Conservation (phyloP, 202 grass and related monocot genomes). For the Setaria viridis region DNA sequence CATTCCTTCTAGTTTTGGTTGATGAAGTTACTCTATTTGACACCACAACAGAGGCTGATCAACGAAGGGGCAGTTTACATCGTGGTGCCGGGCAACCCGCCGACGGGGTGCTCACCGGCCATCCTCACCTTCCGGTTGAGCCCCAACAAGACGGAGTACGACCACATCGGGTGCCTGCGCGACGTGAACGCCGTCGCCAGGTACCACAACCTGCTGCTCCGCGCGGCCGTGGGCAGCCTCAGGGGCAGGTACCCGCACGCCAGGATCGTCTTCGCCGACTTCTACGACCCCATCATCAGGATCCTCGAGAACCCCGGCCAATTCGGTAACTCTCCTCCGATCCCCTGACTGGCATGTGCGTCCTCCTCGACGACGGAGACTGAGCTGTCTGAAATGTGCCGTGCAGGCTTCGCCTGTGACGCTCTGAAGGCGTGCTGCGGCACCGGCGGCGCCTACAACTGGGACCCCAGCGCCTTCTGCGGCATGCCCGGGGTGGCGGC, state of each 20-base stretch:
- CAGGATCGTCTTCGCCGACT: slow-evolving; percentile 58
- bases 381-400: neutral
- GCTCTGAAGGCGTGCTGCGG: slow-evolving; percentile 61
- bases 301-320: slow-evolving; percentile 3
- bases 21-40: too few species aligned
- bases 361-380: too few species aligned
- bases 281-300: slow-evolving; percentile 28
- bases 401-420: slow-evolving; percentile 36
- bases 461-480: slow-evolving; percentile 33
- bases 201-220: slow-evolving; percentile 56
- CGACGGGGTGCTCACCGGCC: slow-evolving; percentile 45
- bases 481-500: slow-evolving; percentile 43
- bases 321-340: slow-evolving; percentile 5
- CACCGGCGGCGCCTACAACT: slow-evolving; percentile 59
- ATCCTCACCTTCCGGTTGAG: slow-evolving; percentile 16
- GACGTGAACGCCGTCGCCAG: slow-evolving; percentile 50
- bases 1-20: too few species aligned
- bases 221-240: slow-evolving; percentile 22
- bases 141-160: slow-evolving; percentile 31
- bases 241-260: slow-evolving; percentile 33
- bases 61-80: slow-evolving; percentile 32
- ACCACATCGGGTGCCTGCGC: slow-evolving; percentile 56
- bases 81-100: slow-evolving; percentile 50
- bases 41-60: slow-evolving; percentile 52
- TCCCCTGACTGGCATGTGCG: too few species aligned